Evolutionary conservation across 1,284 basidiomycete species (phyloP), one percentile per base, ranked within the genome.

Genomic region (Ustilago esculenta): DNA sequence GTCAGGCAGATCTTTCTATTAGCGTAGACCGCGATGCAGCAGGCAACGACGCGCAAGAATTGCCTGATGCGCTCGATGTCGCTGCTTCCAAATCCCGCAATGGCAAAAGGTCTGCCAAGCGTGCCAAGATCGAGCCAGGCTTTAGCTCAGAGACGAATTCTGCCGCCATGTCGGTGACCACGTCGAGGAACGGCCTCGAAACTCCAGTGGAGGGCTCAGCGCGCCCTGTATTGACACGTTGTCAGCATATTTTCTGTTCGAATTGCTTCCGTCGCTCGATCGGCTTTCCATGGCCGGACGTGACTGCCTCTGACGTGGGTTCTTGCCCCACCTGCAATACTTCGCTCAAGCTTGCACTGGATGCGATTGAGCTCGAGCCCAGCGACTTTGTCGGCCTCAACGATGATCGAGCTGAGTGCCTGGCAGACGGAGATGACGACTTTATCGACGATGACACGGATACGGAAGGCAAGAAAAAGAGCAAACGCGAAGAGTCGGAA

Each of bases 181-280:
- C 36, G 17, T 56, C 56, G 9, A 35, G 47, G 20, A 45, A 52
- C 15, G 58, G 58, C 9, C 14, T 58, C 17, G 49, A 52, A 40
- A 71, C 36, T 76, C 82, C 47, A 10, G 41, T 24, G 15, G 61
- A 46, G 15, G 36, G 42, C 6, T 32, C 24, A 8, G 25, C 43
- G 2, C 58, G 55, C 29, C 75, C 80, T 6, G 74, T 82, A 11
- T 63, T 99, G 75, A 97, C 96, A 7, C 88, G 90, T 55, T 99
- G 96, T 83, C 91, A 93, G 77, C 96, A 98, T 82, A 85, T 98
- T 27, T 94, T 92, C 82, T 85, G 77, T 76, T 81, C 82, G 11
- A 14, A 32, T 4, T 78, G 77, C 65, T 75, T 73, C 60, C 86
- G 34, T 86, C 48, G 44, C 17, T 34, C 32, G 21, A 65, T 72